Evolutionary conservation across 1,284 basidiomycete species (phyloP), one percentile per base, ranked within the genome.

Genomic region (Leccinum laetum): DNA sequence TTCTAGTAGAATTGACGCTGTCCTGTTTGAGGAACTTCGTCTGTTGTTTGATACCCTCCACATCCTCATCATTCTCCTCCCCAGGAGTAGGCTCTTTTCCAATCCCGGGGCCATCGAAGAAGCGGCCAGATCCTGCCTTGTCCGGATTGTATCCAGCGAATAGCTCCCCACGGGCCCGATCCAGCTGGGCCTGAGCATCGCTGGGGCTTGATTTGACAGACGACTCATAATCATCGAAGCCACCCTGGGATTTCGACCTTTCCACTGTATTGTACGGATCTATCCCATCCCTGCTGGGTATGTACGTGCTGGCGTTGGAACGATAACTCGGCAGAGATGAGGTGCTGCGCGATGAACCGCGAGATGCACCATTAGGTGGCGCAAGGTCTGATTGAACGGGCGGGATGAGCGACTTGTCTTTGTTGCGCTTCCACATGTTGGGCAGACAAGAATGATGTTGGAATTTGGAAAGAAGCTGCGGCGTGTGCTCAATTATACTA

Each of bases 11-110:
- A 65, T 90, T 91, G 59, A 98, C 90, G 75, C 89, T 92, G 73
- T 99, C 97, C 79, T 98, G 95, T 81, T 99, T 99, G 69, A 94
- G 80, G 74, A 88, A 94, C 63, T 91, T 86, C 70, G 95, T 95
- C 80, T 96, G 90, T 75, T 94, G 89, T 81, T 98, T 99, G 81
- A 99, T 97, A 14, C 92, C 95, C 79, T 99, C 97, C 5, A 98
- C 84, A 74, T 99, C 97, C 71, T 99, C 96, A 29, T 99, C 96
- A 70, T 93, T 93, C 77, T 97, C 95, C 74, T 94, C 90, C 58
- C 90, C 90, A 11, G 83, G 81, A 46, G 79, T 68, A 53, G 86
- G 85, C 39, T 84, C 81, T 52, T 72, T 75, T 59, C 79, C 80
- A 55, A 79, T 68, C 52, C 72, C 75, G 18, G 87, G 85, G 0